phyloP scores from a whole-genome alignment of 108 stramenopile species.

The Epithemia pelagica region DNA sequence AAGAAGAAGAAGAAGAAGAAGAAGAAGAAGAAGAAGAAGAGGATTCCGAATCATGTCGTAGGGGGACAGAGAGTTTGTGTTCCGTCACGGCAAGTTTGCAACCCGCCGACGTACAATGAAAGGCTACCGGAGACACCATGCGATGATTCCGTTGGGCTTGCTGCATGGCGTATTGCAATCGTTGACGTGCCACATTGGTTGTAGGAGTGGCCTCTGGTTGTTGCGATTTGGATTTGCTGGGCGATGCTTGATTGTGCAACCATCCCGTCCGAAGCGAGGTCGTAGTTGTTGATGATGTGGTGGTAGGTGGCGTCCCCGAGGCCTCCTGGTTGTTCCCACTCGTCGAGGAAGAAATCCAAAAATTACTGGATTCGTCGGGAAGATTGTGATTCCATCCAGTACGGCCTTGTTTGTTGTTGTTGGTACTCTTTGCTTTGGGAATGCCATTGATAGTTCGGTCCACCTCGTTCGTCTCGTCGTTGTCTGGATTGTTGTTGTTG shows the following conservation, averaged over 20 bases:
- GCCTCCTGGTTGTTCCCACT: not conserved
- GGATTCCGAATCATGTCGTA: conserved; percentile 35
- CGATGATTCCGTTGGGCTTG: conserved; percentile 64
- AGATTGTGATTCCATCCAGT: conserved; percentile 60
- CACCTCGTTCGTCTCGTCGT: too few species aligned
- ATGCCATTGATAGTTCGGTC: too few species aligned
- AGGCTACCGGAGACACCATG: conserved; percentile 40
- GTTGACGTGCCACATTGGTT: conserved; percentile 25
- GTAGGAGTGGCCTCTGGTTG: conserved; percentile 10
- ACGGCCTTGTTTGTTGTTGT: not conserved
- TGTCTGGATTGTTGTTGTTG: too few species aligned
- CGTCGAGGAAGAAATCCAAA: conserved; percentile 18
- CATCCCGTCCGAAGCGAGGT: conserved; percentile 62
- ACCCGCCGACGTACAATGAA: not conserved
- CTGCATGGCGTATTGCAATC: conserved; percentile 55
- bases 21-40: too few species aligned
- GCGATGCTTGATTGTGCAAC: conserved; percentile 67
- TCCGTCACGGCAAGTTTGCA: conserved; percentile 64
- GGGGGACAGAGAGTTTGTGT: conserved; percentile 62
- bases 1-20: too few species aligned
- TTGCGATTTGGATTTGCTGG: conserved; percentile 8
- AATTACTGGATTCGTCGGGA: conserved; percentile 22
- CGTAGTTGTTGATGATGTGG: conserved; percentile 8
- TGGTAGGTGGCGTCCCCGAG: not conserved
- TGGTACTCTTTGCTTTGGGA: too few species aligned